Base-by-base conservation (phyloP, 164 flowering plant species). In the Piper betle region DNA sequence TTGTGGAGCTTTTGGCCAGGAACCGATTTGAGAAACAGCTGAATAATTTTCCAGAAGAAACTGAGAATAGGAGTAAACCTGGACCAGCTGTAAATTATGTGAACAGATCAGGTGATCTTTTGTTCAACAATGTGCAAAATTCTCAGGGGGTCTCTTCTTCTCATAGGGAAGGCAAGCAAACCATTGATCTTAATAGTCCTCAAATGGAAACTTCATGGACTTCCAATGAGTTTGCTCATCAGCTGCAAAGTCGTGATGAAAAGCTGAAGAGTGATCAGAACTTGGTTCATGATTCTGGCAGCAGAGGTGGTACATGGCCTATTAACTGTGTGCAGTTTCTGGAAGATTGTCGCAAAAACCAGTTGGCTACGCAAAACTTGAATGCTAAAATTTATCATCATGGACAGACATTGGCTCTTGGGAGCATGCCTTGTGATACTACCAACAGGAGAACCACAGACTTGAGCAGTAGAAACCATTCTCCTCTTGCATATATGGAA, bases 1-100 rank as follows among this genome's bases (percentile, higher is more conserved):
- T 86, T 64, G 91, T 86, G 37, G 96, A 86, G 64, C 90, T 86
- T 58, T 72, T 86, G 83, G 92, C 96, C 37, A 83, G 74, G 69
- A 72, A 81, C 75, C 92, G 83, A 72, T 81, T 81, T 55, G 96
- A 86, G 66, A 83, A 83, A 69, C 63, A 71, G 68, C 82, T 83
- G 50, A 68, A 68, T 38, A 75, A 77, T 67, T 64, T 70, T 55
- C 77, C 66, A 59, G 69, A 69, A 66, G 64, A 10, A 15, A 46
- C 3, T 46, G 50, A 15, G 50, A 5, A 5, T 46, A 9, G 50
- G 50, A 46, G 50, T 46, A 46, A 46, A 46, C 6, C 50, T 10
- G 50, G 50, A 46, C 15, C 50, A 46, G 50, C 10, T 46, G 50
- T 13, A 25, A 55, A 25, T 4, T 55, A 33, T 19, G 57, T 19